phyloP scores from a whole-genome alignment of 768 basidiomycete species.

The Leccinum sublutescens region DNA sequence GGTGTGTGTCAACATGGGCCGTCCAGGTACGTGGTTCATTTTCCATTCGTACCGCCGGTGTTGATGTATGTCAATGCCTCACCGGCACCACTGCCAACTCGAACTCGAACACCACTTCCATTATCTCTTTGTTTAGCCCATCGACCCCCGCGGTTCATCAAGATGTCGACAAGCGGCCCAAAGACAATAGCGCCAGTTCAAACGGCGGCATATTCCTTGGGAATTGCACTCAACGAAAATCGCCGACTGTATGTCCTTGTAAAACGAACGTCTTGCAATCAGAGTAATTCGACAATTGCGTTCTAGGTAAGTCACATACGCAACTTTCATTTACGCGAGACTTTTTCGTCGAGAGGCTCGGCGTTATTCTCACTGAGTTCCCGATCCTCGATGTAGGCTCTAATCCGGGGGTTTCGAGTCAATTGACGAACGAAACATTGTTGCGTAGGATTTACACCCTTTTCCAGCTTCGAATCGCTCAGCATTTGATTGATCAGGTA shows the following conservation, averaged over 20 bases:
- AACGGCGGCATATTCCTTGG: too few relatives aligned
- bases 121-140: conserved; percentile 6
- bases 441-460: conserved; percentile 80
- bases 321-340: conserved; percentile 97
- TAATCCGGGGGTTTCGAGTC: not conserved
- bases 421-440: conserved; percentile 4
- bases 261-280: not conserved
- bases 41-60: too few relatives aligned
- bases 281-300: conserved; percentile 1
- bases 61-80: conserved; percentile 1
- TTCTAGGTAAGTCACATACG: conserved; percentile 91
- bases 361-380: conserved; percentile 87
- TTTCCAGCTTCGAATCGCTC: conserved; percentile 95
- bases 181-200: conserved; percentile 40
- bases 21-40: too few relatives aligned
- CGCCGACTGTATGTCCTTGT: conserved; percentile 70
- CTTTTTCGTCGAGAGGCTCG: conserved; percentile 92
- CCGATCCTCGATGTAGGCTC: conserved; percentile 90
- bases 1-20: too few relatives aligned
- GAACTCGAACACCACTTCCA: not conserved
- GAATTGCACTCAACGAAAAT: conserved; percentile 57
- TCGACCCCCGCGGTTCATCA: conserved; percentile 10
- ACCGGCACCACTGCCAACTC: not conserved
- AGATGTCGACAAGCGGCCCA: conserved; percentile 82
- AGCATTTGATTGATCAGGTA: conserved; percentile 95